phyloP scores from a whole-genome alignment of 495 filamentous ascomycete species.

The Aspergillus heteromorphus region DNA sequence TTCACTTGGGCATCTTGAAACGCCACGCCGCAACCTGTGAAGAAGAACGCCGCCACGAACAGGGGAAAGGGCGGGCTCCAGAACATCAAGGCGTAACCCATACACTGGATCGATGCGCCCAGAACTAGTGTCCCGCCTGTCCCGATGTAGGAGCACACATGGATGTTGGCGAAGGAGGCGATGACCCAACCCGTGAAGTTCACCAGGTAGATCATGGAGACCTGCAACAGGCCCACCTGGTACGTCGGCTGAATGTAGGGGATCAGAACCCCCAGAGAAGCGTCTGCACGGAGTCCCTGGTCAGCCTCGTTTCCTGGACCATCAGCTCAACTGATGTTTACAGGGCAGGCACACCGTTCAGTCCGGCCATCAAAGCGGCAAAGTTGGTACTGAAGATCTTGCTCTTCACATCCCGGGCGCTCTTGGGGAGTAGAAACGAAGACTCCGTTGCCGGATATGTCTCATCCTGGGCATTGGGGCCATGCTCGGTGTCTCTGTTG shows the following conservation, averaged over 20 bases:
- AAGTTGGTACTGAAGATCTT: slow-evolving; percentile 46
- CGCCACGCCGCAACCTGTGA: slow-evolving; percentile 45
- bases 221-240: slow-evolving; percentile 38
- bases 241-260: slow-evolving; percentile 48
- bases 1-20: slow-evolving; percentile 52
- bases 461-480: not conserved
- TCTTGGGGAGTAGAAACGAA: slow-evolving; percentile 4
- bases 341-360: slow-evolving; percentile 28
- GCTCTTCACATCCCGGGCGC: slow-evolving; percentile 15
- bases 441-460: slow-evolving; percentile 1
- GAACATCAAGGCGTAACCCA: slow-evolving; percentile 41
- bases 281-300: slow-evolving; percentile 24
- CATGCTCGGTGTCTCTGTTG: slow-evolving; percentile 7
- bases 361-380: slow-evolving; percentile 48
- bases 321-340: not conserved
- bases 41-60: slow-evolving; percentile 43
- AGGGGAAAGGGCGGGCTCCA: slow-evolving; percentile 46
- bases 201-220: slow-evolving; percentile 42
- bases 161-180: slow-evolving; percentile 43
- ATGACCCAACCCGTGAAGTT: slow-evolving; percentile 45
- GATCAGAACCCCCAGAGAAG: slow-evolving; percentile 45
- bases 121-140: slow-evolving; percentile 44
- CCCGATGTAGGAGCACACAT: slow-evolving; percentile 37
- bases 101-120: slow-evolving; percentile 42
- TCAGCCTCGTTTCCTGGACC: not conserved